Evolutionary conservation across 2,329 filamentous ascomycete genomes (phyloP).

Genomic region (Sphaerulina musiva): DNA sequence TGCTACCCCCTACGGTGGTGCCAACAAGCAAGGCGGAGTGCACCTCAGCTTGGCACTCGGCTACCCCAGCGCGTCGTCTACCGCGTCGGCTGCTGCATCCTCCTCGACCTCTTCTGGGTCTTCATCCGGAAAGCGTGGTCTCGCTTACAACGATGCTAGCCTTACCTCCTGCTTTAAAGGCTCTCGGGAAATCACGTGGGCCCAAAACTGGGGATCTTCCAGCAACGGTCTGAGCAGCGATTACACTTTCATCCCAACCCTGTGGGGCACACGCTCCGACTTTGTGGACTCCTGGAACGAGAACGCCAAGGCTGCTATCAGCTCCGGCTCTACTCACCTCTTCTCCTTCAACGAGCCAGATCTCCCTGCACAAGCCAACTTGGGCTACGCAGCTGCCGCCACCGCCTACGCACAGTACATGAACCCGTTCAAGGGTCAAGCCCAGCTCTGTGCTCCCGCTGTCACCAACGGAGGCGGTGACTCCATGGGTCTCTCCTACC

Average conservation of each 20-base stretch:
- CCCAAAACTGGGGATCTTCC: slow-evolving; percentile 61
- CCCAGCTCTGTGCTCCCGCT: slow-evolving; percentile 52
- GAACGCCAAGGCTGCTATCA: slow-evolving; percentile 49
- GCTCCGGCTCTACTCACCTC: slow-evolving; percentile 50
- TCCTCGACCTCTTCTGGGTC: slow-evolving; percentile 18
- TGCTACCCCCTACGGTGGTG: slow-evolving; percentile 2
- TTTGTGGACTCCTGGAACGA: slow-evolving; percentile 47
- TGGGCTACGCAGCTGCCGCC: slow-evolving; percentile 50
- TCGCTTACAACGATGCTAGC: slow-evolving; percentile 58
- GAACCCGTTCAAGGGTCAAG: slow-evolving; percentile 50
- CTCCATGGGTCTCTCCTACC: slow-evolving; percentile 50
- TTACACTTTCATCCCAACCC: slow-evolving; percentile 60
- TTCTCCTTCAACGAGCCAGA: slow-evolving; percentile 71
- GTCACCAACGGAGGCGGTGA: slow-evolving; percentile 52
- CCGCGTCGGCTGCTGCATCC: slow-evolving; percentile 18
- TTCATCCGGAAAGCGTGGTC: slow-evolving; percentile 54
- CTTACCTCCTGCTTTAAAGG: slow-evolving; percentile 49
- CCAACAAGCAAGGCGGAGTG: background rate
- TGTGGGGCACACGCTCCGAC: slow-evolving; percentile 43
- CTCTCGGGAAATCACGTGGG: slow-evolving; percentile 50
- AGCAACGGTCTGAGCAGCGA: slow-evolving; percentile 38
- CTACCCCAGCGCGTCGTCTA: slow-evolving; percentile 11
- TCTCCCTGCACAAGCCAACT: slow-evolving; percentile 52
- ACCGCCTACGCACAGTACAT: slow-evolving; percentile 49
- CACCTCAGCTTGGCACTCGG: background rate